Evolutionary conservation across 1,139 yeast genomes (phyloP).

Genomic region (Diutina catenulata): DNA sequence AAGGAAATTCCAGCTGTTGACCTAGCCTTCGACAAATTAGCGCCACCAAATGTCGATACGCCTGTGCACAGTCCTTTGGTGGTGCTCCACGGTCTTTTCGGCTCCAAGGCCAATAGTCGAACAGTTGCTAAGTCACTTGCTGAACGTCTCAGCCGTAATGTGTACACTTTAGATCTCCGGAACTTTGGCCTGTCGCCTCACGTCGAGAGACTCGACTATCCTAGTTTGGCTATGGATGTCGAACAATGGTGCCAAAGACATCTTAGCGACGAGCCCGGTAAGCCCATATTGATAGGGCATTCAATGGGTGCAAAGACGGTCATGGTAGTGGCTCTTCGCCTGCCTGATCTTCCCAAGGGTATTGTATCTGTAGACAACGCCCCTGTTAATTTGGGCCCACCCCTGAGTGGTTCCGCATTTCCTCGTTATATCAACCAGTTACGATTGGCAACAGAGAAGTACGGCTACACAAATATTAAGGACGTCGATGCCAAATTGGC

Average conservation of each 20-base stretch:
- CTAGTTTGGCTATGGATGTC: conserved; percentile 76
- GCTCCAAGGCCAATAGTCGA: conserved; percentile 68
- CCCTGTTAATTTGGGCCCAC: conserved; percentile 55
- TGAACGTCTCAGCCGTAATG: conserved; percentile 29
- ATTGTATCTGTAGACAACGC: conserved; percentile 82
- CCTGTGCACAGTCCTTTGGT: conserved; percentile 40
- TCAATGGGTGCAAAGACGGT: conserved; percentile 97
- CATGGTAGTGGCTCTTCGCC: conserved; percentile 71
- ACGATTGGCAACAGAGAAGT: conserved; percentile 36
- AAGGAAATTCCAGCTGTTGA: conserved; percentile 5
- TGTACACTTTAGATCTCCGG: conserved; percentile 71
- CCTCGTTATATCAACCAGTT: conserved; percentile 57
- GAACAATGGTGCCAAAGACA: conserved; percentile 26
- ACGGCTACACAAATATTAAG: conserved; percentile 35
- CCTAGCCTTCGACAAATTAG: conserved; percentile 9
- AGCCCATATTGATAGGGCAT: conserved; percentile 75
- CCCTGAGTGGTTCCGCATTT: conserved; percentile 27
- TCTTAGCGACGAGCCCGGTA: conserved; percentile 28
- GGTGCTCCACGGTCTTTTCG: conserved; percentile 83
- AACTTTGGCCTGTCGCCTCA: conserved; percentile 94
- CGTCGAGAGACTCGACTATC: conserved; percentile 55
- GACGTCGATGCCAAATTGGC: conserved; percentile 61
- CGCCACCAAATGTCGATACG: conserved; percentile 6
- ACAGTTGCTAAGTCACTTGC: conserved; percentile 48
- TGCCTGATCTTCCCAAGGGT: conserved; percentile 52